Base-by-base conservation (phyloP, 495 filamentous ascomycete genomes). In the Talaromyces trachyspermus region DNA sequence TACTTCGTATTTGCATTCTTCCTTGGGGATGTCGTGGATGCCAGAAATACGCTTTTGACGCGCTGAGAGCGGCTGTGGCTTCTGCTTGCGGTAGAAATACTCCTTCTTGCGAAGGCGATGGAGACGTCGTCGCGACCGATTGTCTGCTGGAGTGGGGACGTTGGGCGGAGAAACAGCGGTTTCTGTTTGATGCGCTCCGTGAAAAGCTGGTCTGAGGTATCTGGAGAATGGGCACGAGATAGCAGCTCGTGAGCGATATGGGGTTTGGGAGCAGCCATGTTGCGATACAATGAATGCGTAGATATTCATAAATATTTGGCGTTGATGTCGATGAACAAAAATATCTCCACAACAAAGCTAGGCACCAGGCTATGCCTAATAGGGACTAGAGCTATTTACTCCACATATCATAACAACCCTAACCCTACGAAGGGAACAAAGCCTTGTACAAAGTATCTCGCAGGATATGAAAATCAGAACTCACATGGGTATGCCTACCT, bases 161-260 rank as follows among this genome's bases (percentile, higher is more conserved):
- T 82, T 11, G 89, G 81, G 32, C 79, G 77, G 0, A 96, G 80
- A 62, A 79, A 79, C 52, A 98, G 81, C 0, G 89, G 87, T 50
- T 88, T 88, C 52, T 86, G 79, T 52, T 85, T 79, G 58, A 96
- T 74, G 61, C 89, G 88, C 45, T 92, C 84, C 47, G 76, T 72
- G 72, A 86, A 88, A 70, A 95, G 84, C 5, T 75, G 67, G 8
- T 64, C 61, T 17, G 87, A 81, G 47, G 75, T 79, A 35, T 78
- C 72, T 17, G 88, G 79, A 25, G 82, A 78, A 70, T 92, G 85
- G 17, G 87, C 87, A 52, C 81, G 81, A 7, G 66, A 53, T 50
- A 97, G 84, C 30, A 97, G 80, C 5, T 62, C 60, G 27, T 79
- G 76, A 3, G 84, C 83, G 17, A 87, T 74, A 56, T 78, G 73